Evolutionary conservation across 768 basidiomycete genomes (phyloP).

Genomic region (Lentinula lateritia): DNA sequence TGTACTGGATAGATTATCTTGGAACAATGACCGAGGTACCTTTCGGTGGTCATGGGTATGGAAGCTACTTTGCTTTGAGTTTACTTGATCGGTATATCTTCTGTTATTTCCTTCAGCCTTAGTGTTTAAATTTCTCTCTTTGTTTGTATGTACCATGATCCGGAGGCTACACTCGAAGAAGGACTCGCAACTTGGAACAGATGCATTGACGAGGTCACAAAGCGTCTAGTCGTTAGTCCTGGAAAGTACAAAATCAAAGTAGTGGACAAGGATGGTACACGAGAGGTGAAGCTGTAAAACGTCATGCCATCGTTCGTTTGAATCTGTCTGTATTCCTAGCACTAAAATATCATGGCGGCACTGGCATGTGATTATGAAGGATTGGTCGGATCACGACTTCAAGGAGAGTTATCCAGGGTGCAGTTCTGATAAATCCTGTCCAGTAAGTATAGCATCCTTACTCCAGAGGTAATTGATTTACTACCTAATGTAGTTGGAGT

Average conservation of each 20-base stretch:
- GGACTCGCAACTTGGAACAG: constrained; percentile 79
- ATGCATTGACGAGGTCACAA: constrained; percentile 85
- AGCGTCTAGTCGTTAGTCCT: constrained; percentile 74
- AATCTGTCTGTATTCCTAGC: constrained; percentile 2
- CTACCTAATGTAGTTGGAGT: too few species aligned
- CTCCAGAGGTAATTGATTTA: too few species aligned
- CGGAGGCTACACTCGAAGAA: constrained; percentile 78
- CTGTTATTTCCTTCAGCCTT: background rate
- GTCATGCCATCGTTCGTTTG: background rate
- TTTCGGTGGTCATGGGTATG: constrained; percentile 95
- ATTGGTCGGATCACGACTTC: too few species aligned
- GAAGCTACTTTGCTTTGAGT: constrained; percentile 86
- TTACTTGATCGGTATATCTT: constrained; percentile 79
- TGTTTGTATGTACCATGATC: constrained; percentile 75
- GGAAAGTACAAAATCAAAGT: constrained; percentile 85
- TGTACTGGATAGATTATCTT: constrained; percentile 97
- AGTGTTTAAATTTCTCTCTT: background rate
- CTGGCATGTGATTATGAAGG: too few species aligned
- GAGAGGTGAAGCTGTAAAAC: constrained; percentile 66
- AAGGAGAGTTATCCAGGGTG: too few species aligned
- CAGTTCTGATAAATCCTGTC: too few species aligned
- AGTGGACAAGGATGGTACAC: constrained; percentile 87
- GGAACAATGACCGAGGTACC: constrained; percentile 87
- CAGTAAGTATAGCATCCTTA: too few species aligned
- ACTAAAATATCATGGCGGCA: background rate